phyloP scores from a whole-genome alignment of 345 rosid genomes.

The Psidium guajava region DNA sequence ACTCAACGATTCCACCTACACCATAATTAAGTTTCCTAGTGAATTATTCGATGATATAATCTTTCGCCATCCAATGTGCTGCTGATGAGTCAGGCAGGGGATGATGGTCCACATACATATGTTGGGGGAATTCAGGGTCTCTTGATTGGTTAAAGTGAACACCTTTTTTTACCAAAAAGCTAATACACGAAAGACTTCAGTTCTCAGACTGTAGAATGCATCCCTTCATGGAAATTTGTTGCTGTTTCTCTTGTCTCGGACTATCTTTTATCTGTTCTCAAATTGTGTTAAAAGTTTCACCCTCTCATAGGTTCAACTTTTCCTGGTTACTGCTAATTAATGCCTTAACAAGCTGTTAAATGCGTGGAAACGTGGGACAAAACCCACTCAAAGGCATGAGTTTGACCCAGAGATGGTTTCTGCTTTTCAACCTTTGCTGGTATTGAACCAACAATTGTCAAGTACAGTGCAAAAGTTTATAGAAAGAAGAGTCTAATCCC shows the following conservation, averaged over 20 bases:
- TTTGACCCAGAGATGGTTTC: neutral
- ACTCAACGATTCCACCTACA: neutral
- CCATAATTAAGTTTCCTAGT: neutral
- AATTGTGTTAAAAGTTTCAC: neutral
- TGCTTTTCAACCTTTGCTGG: neutral
- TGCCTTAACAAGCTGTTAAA: neutral
- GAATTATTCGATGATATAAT: neutral
- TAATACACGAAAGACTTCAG: neutral
- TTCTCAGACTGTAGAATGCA: neutral
- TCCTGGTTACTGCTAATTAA: neutral
- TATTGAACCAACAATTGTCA: neutral
- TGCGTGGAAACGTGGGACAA: neutral
- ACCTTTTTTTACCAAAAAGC: neutral
- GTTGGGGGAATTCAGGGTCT: neutral
- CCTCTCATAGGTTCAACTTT: neutral
- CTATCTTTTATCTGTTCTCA: neutral
- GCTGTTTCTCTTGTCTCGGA: neutral
- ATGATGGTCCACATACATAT: neutral
- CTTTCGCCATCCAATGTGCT: neutral
- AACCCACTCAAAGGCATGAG: neutral
- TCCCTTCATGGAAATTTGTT: neutral
- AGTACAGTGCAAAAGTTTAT: neutral
- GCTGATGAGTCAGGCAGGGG: neutral
- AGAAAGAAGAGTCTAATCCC: neutral
- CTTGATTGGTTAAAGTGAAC: neutral